phyloP scores from a whole-genome alignment of 306 rosid genomes.

The Coriaria nepalensis region DNA sequence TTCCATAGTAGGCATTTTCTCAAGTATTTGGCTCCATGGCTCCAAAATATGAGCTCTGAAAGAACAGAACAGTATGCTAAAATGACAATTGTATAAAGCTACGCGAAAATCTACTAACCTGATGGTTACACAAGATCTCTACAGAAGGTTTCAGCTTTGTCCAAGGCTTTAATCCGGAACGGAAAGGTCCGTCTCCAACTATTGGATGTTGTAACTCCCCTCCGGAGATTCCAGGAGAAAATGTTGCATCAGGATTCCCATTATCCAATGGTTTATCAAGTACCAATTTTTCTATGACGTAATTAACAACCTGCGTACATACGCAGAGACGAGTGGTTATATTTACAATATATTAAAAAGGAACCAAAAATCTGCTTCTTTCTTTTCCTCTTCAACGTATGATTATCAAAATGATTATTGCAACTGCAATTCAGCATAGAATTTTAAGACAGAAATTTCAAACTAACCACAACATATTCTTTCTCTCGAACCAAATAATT shows the following conservation, averaged over 20 bases:
- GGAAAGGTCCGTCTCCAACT: slow-evolving; percentile 69
- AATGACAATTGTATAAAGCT: no score
- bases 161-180: slow-evolving; percentile 81
- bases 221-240: slow-evolving; percentile 56
- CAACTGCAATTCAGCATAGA: no score
- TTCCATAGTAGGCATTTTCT: no score
- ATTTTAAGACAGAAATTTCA: no score
- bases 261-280: slow-evolving; percentile 81
- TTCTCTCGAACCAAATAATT: neutral
- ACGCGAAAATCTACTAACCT: slow-evolving; percentile 36
- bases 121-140: slow-evolving; percentile 90
- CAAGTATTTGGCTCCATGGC: no score
- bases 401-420: no score
- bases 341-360: no score
- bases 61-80: no score
- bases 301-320: slow-evolving; percentile 63
- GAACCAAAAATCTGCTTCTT: no score
- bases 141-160: slow-evolving; percentile 78
- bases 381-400: no score
- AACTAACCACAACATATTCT: slow-evolving; percentile 4
- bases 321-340: slow-evolving; percentile 1
- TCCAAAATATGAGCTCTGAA: no score
- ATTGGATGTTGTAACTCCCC: slow-evolving; percentile 36
- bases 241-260: slow-evolving; percentile 43
- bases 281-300: slow-evolving; percentile 85